These are phyloP conservation scores for Claviceps purpurea DNA, from an alignment of 2,329 filamentous ascomycete genomes.

Conservation along the genomic window DNA sequence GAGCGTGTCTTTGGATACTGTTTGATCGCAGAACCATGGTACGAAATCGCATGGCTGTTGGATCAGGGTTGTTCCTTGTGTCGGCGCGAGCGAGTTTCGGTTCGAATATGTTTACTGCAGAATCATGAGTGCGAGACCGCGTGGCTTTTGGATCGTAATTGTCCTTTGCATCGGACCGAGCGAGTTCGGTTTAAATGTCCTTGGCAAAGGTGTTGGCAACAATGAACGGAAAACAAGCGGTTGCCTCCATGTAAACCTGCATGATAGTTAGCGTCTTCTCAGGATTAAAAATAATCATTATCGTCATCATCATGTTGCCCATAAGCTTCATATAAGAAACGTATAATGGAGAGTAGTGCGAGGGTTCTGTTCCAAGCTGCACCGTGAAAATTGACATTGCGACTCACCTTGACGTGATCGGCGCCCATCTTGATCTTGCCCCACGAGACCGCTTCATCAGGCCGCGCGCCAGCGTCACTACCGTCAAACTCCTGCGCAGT, in stretches of 20 bases:
- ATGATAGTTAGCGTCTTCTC: slow-evolving; percentile 13
- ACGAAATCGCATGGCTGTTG: too few species aligned
- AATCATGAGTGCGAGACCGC: neutral
- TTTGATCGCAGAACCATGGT: neutral
- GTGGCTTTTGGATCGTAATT: neutral
- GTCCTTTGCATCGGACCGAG: neutral
- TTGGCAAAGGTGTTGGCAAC: slow-evolving; percentile 56
- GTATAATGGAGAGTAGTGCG: too few species aligned
- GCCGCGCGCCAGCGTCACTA: slow-evolving; percentile 85
- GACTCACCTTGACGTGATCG: slow-evolving; percentile 70
- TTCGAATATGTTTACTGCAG: neutral
- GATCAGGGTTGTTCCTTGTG: too few species aligned
- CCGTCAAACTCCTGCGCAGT: slow-evolving; percentile 96
- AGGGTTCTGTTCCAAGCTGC: too few species aligned
- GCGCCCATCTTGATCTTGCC: slow-evolving; percentile 90
- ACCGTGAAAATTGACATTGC: neutral
- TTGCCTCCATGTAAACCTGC: slow-evolving; percentile 49
- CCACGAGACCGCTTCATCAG: slow-evolving; percentile 96
- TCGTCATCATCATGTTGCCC: neutral
- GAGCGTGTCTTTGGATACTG: neutral
- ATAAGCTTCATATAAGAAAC: too few species aligned
- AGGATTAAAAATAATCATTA: neutral
- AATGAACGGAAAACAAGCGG: slow-evolving; percentile 51
- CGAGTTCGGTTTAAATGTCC: slow-evolving; percentile 17
- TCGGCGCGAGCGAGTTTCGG: too few species aligned